phyloP scores from a whole-genome alignment of 176 grass and related monocot species.

The Olyra latifolia region DNA sequence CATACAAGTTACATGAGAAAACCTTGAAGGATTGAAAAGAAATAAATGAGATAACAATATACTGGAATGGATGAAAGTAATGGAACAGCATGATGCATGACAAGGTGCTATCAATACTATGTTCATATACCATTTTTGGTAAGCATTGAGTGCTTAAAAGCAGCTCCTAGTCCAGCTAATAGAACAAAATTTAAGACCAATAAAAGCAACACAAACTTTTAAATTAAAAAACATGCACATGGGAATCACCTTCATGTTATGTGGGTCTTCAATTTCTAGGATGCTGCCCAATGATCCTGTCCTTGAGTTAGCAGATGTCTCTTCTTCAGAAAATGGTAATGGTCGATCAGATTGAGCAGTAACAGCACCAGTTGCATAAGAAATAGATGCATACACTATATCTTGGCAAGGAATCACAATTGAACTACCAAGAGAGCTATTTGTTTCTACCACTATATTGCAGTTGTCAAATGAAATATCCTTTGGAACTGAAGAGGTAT shows the following conservation, averaged over 20 bases:
- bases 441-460: constrained; percentile 79
- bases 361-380: constrained; percentile 22
- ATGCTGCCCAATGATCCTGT: constrained; percentile 56
- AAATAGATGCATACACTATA: constrained; percentile 41
- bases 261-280: constrained; percentile 24
- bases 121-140: background rate
- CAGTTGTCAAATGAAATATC: constrained; percentile 56
- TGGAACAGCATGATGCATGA: background rate
- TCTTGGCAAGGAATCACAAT: constrained; percentile 74
- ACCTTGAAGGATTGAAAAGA: background rate
- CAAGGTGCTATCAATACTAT: background rate
- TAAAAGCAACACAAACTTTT: constrained; percentile 3
- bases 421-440: constrained; percentile 63
- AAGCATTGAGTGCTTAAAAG: background rate
- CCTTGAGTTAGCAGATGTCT: constrained; percentile 45
- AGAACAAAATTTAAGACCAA: constrained; percentile 13
- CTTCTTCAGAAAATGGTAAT: constrained; percentile 38
- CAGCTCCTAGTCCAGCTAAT: background rate
- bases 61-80: background rate
- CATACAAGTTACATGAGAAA: background rate
- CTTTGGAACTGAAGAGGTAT: constrained; percentile 40
- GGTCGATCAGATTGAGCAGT: constrained; percentile 32
- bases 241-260: constrained; percentile 58
- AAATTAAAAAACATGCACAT: constrained; percentile 9
- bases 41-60: constrained; percentile 16